A percentile compares a stretch with the other conserved stretches of the same genome.
Evolutionary conservation across 306 rosid species (phyloP).

Genomic region (Fragaria ananassa): DNA sequence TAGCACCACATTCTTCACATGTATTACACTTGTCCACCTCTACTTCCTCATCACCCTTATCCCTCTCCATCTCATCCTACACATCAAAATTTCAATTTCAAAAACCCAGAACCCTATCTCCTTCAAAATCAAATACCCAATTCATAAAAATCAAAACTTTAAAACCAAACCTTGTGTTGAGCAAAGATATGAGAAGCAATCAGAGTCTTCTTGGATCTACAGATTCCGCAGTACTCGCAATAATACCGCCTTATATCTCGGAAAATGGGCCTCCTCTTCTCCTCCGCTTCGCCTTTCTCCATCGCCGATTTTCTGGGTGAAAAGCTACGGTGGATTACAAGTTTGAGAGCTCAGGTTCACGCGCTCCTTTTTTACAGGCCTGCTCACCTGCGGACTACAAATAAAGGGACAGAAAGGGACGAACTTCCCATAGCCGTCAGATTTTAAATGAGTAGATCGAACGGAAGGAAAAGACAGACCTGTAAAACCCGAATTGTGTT

Average conservation of each 20-base stretch:
- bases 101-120: neutral
- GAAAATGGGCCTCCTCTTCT: conserved; percentile 33
- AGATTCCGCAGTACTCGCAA: conserved; percentile 60
- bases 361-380: no score
- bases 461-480: no score
- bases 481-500: no score
- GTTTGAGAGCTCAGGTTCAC: no score
- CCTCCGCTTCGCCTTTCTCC: conserved; percentile 31
- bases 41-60: conserved; percentile 6
- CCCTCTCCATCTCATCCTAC: conserved; percentile 53
- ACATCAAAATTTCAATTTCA: neutral
- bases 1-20: conserved; percentile 67
- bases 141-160: neutral
- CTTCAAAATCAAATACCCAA: neutral
- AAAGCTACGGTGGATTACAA: neutral
- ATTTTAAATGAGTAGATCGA: no score
- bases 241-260: conserved; percentile 56
- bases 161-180: conserved; percentile 57
- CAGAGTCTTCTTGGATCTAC: conserved; percentile 62
- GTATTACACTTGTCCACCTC: conserved; percentile 34
- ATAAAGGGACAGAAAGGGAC: no score
- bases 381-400: no score
- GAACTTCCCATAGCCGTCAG: no score
- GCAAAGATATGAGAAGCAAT: conserved; percentile 51
- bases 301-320: conserved; percentile 1